A percentile compares a stretch with the other conserved stretches of the same genome.
Evolutionary conservation across 176 grass and related monocot species (phyloP).

Genomic region (Eremochloa ophiuroides): DNA sequence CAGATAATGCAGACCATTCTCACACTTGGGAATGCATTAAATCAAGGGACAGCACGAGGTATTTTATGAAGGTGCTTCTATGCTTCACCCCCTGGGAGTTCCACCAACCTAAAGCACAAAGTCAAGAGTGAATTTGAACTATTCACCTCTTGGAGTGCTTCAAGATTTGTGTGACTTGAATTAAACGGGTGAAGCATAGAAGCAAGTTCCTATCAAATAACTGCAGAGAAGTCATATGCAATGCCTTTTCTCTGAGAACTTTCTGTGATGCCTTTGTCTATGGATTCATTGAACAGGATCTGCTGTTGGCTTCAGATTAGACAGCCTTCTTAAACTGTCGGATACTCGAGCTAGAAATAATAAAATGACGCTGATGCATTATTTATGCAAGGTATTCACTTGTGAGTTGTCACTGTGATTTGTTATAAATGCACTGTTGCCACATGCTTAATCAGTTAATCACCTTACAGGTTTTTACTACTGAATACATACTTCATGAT

Average conservation of each 20-base stretch:
- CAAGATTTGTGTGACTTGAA: not conserved
- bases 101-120: not conserved
- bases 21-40: constrained; percentile 92
- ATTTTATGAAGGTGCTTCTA: constrained; percentile 3
- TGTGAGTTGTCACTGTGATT: not conserved
- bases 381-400: constrained; percentile 90
- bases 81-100: not conserved
- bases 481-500: not conserved
- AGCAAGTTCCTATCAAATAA: constrained; percentile 21
- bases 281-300: constrained; percentile 53
- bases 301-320: constrained; percentile 96
- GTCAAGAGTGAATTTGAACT: constrained; percentile 1
- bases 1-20: constrained; percentile 99
- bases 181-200: constrained; percentile 19
- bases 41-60: constrained; percentile 81
- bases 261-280: constrained; percentile 28
- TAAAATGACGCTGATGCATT: constrained; percentile 99
- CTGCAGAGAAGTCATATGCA: constrained; percentile 1
- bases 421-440: constrained; percentile 1
- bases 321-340: constrained; percentile 93
- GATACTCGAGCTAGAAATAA: constrained; percentile 96
- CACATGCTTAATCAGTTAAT: not conserved
- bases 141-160: not conserved
- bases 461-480: not conserved
- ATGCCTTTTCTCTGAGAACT: constrained; percentile 14